Evolutionary conservation across 2,329 filamentous ascomycete genomes (phyloP).

Genomic region (Phialophora macrospora): DNA sequence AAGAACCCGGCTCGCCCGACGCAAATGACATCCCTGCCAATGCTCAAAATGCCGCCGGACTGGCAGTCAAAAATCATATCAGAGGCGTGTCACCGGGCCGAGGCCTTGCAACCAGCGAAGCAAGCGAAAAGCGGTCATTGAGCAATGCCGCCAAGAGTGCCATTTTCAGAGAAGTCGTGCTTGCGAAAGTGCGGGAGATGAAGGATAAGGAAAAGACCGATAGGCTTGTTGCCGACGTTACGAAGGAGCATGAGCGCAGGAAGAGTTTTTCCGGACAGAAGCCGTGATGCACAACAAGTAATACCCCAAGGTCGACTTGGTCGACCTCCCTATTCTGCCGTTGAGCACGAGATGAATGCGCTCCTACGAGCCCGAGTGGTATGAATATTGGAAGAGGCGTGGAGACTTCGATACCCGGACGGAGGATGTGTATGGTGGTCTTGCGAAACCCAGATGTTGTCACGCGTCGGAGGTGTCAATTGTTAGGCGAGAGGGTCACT

Average conservation of each 20-base stretch:
- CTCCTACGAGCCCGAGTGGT: not conserved
- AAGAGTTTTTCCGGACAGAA: slow-evolving; percentile 37
- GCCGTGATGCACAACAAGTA: slow-evolving; percentile 3
- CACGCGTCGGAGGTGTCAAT: not conserved
- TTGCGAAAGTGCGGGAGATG: slow-evolving; percentile 91
- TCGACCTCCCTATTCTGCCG: not conserved
- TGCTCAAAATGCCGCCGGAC: slow-evolving; percentile 60
- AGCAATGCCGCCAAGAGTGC: slow-evolving; percentile 66
- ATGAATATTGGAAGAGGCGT: not conserved
- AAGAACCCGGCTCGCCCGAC: slow-evolving; percentile 66
- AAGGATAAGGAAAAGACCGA: slow-evolving; percentile 82
- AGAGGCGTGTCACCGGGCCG: slow-evolving; percentile 40
- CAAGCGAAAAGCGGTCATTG: slow-evolving; percentile 53
- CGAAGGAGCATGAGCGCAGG: slow-evolving; percentile 46
- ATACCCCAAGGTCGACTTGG: not conserved
- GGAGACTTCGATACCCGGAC: not conserved
- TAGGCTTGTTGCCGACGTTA: slow-evolving; percentile 66
- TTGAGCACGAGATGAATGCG: not conserved
- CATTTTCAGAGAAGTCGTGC: slow-evolving; percentile 91
- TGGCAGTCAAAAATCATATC: slow-evolving; percentile 38
- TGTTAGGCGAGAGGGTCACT: not conserved
- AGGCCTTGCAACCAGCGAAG: slow-evolving; percentile 44
- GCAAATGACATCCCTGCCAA: slow-evolving; percentile 67
- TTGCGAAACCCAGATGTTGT: not conserved
- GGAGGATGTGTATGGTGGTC: not conserved